Evolutionary conservation across 495 filamentous ascomycete genomes (phyloP), one percentile per base, ranked within the genome.

Genomic region (Aspergillus ellipticus): DNA sequence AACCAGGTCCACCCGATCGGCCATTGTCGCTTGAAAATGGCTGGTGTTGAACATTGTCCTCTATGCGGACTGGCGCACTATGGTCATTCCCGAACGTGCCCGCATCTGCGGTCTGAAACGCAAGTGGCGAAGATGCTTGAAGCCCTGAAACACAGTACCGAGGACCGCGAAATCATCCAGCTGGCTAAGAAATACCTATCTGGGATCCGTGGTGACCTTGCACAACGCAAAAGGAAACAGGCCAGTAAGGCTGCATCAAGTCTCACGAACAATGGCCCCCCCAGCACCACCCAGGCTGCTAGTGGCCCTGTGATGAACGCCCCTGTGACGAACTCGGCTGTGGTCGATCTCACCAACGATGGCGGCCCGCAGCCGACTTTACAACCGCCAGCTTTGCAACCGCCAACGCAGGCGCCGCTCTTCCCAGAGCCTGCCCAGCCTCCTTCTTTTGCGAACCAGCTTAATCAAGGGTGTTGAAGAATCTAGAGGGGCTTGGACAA

Each of bases 1-100:
- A 53, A 62, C 3, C 60, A 64, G 13, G 48, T 45, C 17, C 88
- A 91, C 63, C 64, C 69, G 2, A 56, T 63, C 8, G 88, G 88
- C 6, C 64, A 64, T 15, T 91, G 88, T 58, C 79, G 79, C 3
- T 71, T 89, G 41, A 86, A 82, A 60, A 21, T 72, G 6, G 81
- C 83, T 17, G 85, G 85, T 0, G 71, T 78, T 9, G 85, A 90
- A 61, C 65, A 74, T 51, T 91, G 88, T 62, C 77, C 76, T 8
- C 74, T 89, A 3, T 91, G 88, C 59, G 85, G 85, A 9, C 69
- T 86, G 21, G 84, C 87, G 4, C 88, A 91, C 58, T 84, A 72
- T 54, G 84, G 85, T 16, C 45, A 63, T 24, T 58, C 61, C 1
- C 77, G 83, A 6, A 72, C 69, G 20, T 92, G 88, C 58, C 81